Evolutionary conservation across 148 eudicot genomes (phyloP).

Genomic region (Nepenthes mirabilis): DNA sequence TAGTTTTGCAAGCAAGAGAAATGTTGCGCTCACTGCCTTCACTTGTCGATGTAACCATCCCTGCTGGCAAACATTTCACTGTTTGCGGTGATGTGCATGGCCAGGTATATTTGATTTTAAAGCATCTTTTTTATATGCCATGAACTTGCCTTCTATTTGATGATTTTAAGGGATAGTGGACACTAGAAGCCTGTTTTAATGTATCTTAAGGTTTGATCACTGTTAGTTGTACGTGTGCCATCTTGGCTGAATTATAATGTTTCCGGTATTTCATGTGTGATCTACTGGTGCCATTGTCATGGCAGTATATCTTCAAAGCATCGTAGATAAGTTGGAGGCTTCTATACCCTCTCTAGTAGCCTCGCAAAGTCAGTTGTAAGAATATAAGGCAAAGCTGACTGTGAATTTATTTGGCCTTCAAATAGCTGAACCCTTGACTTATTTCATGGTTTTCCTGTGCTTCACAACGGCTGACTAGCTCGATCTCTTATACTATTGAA

Average conservation of each 20-base stretch:
- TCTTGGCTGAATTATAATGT: neutral
- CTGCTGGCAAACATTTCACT: constrained; percentile 83
- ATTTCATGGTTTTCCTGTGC: too few relatives aligned
- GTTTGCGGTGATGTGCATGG: constrained; percentile 99
- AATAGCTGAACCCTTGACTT: neutral
- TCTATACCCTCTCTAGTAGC: too few relatives aligned
- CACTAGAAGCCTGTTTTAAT: neutral
- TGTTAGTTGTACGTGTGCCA: neutral
- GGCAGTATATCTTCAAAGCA: too few relatives aligned
- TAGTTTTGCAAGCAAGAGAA: constrained; percentile 81
- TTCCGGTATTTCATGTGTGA: neutral
- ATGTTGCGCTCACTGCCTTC: constrained; percentile 84
- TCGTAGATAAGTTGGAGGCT: too few relatives aligned
- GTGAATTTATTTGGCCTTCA: neutral
- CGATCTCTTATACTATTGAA: too few relatives aligned
- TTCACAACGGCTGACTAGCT: too few relatives aligned
- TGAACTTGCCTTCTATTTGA: neutral
- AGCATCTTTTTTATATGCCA: neutral
- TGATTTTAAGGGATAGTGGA: too few relatives aligned
- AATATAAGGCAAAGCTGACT: too few relatives aligned
- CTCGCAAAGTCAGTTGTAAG: too few relatives aligned
- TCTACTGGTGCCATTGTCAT: neutral
- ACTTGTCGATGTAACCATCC: constrained; percentile 78
- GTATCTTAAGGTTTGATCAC: neutral
- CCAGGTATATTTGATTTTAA: constrained; percentile 48